Evolutionary conservation across 768 basidiomycete genomes (phyloP).

Genomic region (Mycena latifolia): DNA sequence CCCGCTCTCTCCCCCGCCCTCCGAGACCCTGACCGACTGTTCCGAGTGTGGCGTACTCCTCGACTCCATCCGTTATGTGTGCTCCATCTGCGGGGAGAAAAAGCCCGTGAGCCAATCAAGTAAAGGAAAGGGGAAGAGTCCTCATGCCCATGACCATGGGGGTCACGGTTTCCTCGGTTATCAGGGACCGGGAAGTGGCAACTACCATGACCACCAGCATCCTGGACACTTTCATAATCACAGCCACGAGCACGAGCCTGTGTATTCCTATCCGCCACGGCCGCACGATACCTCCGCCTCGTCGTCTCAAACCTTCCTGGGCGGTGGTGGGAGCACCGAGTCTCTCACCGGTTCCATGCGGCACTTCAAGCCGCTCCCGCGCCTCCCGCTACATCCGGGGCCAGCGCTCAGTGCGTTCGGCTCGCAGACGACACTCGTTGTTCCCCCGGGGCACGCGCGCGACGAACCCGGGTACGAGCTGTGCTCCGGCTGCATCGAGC

Average conservation of each 20-base stretch:
- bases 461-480: conserved; percentile 79
- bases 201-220: conserved; percentile 29
- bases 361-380: conserved; percentile 37
- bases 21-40: conserved; percentile 80
- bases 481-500: conserved; percentile 84
- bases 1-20: conserved; percentile 62
- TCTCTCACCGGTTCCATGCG: conserved; percentile 34
- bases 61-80: conserved; percentile 91
- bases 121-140: conserved; percentile 66
- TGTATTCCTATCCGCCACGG: conserved; percentile 34
- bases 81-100: conserved; percentile 89
- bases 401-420: conserved; percentile 21
- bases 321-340: conserved; percentile 30
- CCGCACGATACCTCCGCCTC: conserved; percentile 28
- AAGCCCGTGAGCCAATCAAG: conserved; percentile 52
- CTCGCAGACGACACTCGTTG: conserved; percentile 34
- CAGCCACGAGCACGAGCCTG: conserved; percentile 20
- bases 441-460: conserved; percentile 26
- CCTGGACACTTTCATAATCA: background rate
- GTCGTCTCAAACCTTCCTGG: conserved; percentile 27
- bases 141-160: conserved; percentile 36
- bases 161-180: conserved; percentile 50
- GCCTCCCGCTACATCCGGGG: conserved; percentile 10
- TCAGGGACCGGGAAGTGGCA: conserved; percentile 34
- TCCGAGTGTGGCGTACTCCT: conserved; percentile 83